Conservation (phyloP, 768 basidiomycete species). For the Russula virescens region DNA sequence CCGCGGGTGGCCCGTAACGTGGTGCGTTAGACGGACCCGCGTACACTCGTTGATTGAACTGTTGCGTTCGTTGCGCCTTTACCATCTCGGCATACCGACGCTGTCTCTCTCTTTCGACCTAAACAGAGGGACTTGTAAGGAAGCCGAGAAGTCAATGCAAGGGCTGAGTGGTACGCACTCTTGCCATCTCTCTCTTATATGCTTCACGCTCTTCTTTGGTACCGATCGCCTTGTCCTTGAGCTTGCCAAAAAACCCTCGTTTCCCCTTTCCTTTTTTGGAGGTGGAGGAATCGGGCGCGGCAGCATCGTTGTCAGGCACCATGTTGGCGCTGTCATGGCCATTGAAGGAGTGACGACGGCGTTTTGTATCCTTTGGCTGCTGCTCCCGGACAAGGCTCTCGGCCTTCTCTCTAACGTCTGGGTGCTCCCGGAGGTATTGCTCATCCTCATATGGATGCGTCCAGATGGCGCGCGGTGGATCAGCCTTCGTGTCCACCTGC, state of each 20-base stretch:
- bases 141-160: not conserved
- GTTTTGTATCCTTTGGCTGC: not conserved
- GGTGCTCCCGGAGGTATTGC: conserved; percentile 51
- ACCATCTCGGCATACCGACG: conserved; percentile 1
- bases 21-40: not conserved
- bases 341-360: conserved; percentile 23
- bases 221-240: conserved; percentile 59
- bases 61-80: not conserved
- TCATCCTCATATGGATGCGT: conserved; percentile 67
- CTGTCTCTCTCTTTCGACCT: conserved; percentile 18
- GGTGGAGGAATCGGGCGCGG: not conserved
- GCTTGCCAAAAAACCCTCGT: conserved; percentile 50
- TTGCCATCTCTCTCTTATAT: conserved; percentile 32
- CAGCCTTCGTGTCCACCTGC: conserved; percentile 58
- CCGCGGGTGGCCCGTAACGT: conserved; percentile 28
- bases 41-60: conserved; percentile 4
- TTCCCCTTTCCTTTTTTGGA: conserved; percentile 30
- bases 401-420: conserved; percentile 40
- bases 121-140: not conserved
- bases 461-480: conserved; percentile 66
- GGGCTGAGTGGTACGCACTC: conserved; percentile 24
- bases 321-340: conserved; percentile 26
- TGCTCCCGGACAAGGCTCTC: conserved; percentile 12
- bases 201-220: conserved; percentile 60
- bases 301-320: not conserved